A percentile compares a stretch with the other conserved stretches of the same genome.
Conservation (phyloP, 192 early-diverging fungal genomes). For the Podila horticola region DNA sequence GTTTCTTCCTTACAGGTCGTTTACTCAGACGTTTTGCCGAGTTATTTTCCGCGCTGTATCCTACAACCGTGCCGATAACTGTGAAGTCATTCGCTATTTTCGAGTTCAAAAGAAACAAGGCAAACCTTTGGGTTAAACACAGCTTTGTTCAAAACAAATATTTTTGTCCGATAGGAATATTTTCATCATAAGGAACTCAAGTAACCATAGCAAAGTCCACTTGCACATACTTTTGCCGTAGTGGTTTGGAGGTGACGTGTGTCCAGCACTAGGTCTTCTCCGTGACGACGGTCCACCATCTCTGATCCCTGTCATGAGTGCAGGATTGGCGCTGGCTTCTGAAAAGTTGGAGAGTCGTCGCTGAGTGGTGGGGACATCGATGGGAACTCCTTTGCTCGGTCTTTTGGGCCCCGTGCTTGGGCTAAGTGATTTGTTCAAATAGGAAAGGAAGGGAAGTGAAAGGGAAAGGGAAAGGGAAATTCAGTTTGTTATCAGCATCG, state of each 20-base stretch:
- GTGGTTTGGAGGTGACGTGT: neutral
- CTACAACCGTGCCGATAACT: neutral
- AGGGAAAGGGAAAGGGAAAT: neutral
- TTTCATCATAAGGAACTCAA: neutral
- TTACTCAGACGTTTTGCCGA: neutral
- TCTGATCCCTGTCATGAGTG: conserved; percentile 24
- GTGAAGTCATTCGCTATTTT: neutral
- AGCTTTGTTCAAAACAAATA: neutral
- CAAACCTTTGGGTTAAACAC: neutral
- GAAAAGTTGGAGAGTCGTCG: conserved; percentile 12
- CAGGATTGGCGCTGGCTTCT: neutral
- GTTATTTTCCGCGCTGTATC: neutral
- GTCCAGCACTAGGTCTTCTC: conserved; percentile 8
- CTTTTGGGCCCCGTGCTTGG: conserved; percentile 1
- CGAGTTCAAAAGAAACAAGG: neutral
- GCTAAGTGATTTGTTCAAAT: conserved; percentile 1
- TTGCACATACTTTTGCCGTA: neutral
- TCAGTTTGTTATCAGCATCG: no score
- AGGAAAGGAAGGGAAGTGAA: neutral
- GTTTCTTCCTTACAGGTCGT: conserved; percentile 1
- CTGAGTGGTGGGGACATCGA: conserved; percentile 23
- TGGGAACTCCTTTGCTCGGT: conserved; percentile 23
- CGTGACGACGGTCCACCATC: conserved; percentile 4
- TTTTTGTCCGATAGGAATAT: no score
- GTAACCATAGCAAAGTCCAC: no score